Percentiles rank a stretch among this genome's conserved stretches.
These are phyloP conservation scores for Sarocladiaceae sp. DNA, from an alignment of 2,329 filamentous ascomycete species.

Conservation along the genomic window DNA sequence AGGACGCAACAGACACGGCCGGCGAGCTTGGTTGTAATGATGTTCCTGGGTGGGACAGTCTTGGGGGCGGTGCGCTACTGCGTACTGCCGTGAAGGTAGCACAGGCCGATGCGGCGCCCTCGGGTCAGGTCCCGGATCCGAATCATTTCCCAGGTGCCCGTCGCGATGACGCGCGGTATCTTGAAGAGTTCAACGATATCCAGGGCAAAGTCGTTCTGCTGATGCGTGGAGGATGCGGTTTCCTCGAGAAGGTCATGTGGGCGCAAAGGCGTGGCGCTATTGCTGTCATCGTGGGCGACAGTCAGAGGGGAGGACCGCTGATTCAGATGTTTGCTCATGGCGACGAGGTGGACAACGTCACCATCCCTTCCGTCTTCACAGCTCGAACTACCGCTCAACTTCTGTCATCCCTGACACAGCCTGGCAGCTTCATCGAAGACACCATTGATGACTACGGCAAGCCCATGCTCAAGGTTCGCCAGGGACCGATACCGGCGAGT, in stretches of 20 bases:
- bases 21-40: constrained; percentile 94
- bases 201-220: constrained; percentile 86
- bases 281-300: constrained; percentile 89
- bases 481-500: constrained; percentile 23
- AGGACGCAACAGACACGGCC: constrained; percentile 64
- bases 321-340: constrained; percentile 98
- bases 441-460: constrained; percentile 55
- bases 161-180: constrained; percentile 60
- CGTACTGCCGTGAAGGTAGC: constrained; percentile 17
- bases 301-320: constrained; percentile 78
- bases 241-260: constrained; percentile 96
- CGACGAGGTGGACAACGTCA: constrained; percentile 82
- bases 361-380: constrained; percentile 91
- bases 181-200: constrained; percentile 90
- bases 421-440: constrained; percentile 56
- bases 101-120: background rate
- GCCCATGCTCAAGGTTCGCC: constrained; percentile 46
- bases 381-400: constrained; percentile 91
- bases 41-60: constrained; percentile 71
- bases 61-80: constrained; percentile 34
- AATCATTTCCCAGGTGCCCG: background rate
- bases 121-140: background rate
- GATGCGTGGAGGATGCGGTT: constrained; percentile 89
- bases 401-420: constrained; percentile 77
- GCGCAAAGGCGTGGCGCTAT: constrained; percentile 83